These are phyloP conservation scores for Huntiella moniliformis DNA, from an alignment of 2,329 filamentous ascomycete genomes.

Conservation along the genomic window DNA sequence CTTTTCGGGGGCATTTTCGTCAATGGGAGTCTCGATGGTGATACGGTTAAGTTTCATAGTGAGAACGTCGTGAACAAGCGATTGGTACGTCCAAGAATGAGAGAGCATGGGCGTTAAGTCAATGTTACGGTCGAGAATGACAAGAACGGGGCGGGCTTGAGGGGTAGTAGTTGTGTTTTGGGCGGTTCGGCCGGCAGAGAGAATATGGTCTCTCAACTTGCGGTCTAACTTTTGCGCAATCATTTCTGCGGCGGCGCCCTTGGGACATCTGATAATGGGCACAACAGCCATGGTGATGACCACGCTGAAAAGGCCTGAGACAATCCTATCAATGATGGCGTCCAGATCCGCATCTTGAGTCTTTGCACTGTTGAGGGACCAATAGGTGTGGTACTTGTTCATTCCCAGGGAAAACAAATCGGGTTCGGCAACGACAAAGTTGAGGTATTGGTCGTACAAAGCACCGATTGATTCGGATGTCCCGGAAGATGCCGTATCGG, in stretches of 20 bases:
- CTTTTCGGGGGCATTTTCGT: conserved; percentile 57
- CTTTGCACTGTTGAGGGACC: conserved; percentile 84
- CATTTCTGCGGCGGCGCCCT: conserved; percentile 81
- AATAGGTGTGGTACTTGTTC: conserved; percentile 79
- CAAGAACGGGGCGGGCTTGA: conserved; percentile 63
- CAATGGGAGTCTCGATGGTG: conserved; percentile 66
- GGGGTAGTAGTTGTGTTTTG: conserved; percentile 43
- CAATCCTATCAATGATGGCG: conserved; percentile 69
- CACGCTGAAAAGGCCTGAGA: conserved; percentile 92
- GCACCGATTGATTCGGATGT: conserved; percentile 83
- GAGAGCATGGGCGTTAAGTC: conserved; percentile 97
- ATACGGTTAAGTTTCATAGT: conserved; percentile 65
- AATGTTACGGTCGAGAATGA: conserved; percentile 88
- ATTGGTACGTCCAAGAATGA: conserved; percentile 71
- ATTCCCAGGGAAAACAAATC: conserved; percentile 90
- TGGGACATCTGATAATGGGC: conserved; percentile 86
- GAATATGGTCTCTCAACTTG: conserved; percentile 85
- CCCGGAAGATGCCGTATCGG: conserved; percentile 64
- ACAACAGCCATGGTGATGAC: conserved; percentile 96
- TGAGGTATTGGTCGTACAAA: conserved; percentile 90
- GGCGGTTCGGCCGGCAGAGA: conserved; percentile 43
- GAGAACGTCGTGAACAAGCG: conserved; percentile 50
- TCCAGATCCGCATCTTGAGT: conserved; percentile 85
- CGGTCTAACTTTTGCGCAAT: conserved; percentile 87
- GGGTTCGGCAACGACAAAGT: conserved; percentile 90